These are phyloP conservation scores for Calonectria naviculata DNA, from an alignment of 2,329 filamentous ascomycete genomes.

Conservation along the genomic window DNA sequence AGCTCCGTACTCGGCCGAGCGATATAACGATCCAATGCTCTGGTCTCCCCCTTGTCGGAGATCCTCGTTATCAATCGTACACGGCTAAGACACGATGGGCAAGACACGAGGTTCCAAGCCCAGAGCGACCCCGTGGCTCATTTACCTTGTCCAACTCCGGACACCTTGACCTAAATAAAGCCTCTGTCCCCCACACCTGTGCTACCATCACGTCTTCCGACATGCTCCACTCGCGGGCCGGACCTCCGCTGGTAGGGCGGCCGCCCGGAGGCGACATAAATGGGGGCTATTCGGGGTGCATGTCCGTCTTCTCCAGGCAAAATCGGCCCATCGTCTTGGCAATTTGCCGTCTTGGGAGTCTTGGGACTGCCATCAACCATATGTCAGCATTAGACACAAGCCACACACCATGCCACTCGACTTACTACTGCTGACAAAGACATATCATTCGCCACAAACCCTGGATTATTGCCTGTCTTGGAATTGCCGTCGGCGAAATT, in stretches of 20 bases:
- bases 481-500: conserved; percentile 13
- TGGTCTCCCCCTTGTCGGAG: not conserved
- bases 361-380: not conserved
- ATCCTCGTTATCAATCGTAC: conserved; percentile 20
- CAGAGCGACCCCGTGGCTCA: conserved; percentile 29
- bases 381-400: conserved; percentile 22
- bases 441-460: conserved; percentile 18
- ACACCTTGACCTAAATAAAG: conserved; percentile 35
- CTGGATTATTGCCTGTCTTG: conserved; percentile 2
- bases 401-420: conserved; percentile 8
- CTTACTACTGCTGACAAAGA: conserved; percentile 23
- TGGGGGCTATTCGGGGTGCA: conserved; percentile 28
- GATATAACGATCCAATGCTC: not conserved
- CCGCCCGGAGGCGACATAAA: conserved; percentile 32
- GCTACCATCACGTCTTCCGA: conserved; percentile 29
- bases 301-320: conserved; percentile 8
- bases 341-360: conserved; percentile 11
- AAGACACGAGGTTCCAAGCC: conserved; percentile 32
- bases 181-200: conserved; percentile 31
- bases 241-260: conserved; percentile 30
- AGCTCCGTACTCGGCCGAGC: not conserved
- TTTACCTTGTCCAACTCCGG: conserved; percentile 32
- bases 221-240: conserved; percentile 32
- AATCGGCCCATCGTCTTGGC: conserved; percentile 16
- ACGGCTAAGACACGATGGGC: conserved; percentile 26